Percentiles rank a stretch among this genome's conserved stretches.
phyloP scores from a whole-genome alignment of 1,284 basidiomycete species.

The Neotropicomus parvogracilis region DNA sequence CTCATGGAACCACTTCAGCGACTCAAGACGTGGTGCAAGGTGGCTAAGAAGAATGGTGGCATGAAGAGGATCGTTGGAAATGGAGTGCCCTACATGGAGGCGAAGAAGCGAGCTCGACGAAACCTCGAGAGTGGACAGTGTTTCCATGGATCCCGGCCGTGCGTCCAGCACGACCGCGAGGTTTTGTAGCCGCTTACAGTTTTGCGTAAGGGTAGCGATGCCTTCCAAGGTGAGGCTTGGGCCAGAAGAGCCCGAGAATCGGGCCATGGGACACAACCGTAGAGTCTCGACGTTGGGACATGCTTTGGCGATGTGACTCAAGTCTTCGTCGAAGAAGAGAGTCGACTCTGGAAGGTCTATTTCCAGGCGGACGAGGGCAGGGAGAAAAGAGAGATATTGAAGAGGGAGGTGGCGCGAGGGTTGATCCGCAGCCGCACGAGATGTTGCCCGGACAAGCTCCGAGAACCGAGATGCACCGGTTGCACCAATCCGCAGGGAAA shows the following conservation, averaged over 20 bases:
- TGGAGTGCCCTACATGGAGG: conserved; percentile 70
- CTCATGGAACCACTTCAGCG: conserved; percentile 69
- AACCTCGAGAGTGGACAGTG: conserved; percentile 42
- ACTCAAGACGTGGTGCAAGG: conserved; percentile 64
- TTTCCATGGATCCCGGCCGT: conserved; percentile 42
- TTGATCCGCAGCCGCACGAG: conserved; percentile 52
- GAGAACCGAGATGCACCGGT: conserved; percentile 60
- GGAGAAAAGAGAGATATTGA: conserved; percentile 52
- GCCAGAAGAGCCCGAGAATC: conserved; percentile 51
- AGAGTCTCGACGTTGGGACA: conserved; percentile 66
- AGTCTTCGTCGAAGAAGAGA: conserved; percentile 57
- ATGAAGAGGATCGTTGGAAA: conserved; percentile 61
- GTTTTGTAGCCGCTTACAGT: conserved; percentile 59
- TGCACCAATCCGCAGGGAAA: conserved; percentile 56
- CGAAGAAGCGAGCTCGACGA: conserved; percentile 64
- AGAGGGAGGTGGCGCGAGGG: conserved; percentile 55
- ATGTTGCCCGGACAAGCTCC: conserved; percentile 64
- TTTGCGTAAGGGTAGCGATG: conserved; percentile 52
- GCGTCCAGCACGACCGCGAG: conserved; percentile 64
- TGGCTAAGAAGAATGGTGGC: conserved; percentile 70
- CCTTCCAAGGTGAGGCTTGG: conserved; percentile 55
- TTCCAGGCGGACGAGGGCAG: conserved; percentile 54
- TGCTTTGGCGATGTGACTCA: conserved; percentile 52
- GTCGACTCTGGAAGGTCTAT: conserved; percentile 73
- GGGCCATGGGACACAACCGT: conserved; percentile 61